Conservation (phyloP, 2,329 filamentous ascomycete species). For the Paracamarosporium sp. region DNA sequence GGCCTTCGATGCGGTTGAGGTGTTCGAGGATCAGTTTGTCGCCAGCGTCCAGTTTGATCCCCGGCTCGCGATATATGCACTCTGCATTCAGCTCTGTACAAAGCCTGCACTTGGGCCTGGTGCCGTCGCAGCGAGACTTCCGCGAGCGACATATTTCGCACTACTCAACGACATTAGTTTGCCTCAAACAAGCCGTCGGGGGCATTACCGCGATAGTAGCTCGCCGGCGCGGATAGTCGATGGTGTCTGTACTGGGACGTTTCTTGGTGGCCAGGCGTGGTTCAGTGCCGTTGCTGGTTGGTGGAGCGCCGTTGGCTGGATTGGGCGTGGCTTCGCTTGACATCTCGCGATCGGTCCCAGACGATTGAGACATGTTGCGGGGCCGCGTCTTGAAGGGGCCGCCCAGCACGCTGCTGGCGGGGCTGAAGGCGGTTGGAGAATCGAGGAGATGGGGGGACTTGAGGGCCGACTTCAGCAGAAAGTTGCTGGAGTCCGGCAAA, state of each 20-base stretch:
- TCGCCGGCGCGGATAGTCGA: constrained; percentile 50
- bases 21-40: constrained; percentile 86
- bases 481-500: constrained; percentile 45
- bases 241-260: constrained; percentile 49
- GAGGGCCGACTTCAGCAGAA: constrained; percentile 46
- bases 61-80: constrained; percentile 83
- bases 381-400: constrained; percentile 45
- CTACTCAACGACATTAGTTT: constrained; percentile 53
- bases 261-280: constrained; percentile 42
- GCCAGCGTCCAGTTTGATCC: constrained; percentile 85
- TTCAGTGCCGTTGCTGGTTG: constrained; percentile 40
- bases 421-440: constrained; percentile 44
- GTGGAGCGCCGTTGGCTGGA: constrained; percentile 35
- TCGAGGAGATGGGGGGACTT: constrained; percentile 48
- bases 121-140: constrained; percentile 81
- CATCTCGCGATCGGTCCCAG: constrained; percentile 49
- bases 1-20: constrained; percentile 76
- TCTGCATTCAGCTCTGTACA: constrained; percentile 83
- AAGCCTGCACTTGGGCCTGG: constrained; percentile 82
- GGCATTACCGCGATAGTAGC: constrained; percentile 50
- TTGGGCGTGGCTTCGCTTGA: constrained; percentile 38
- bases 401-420: constrained; percentile 33
- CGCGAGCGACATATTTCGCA: constrained; percentile 82
- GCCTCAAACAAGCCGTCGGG: constrained; percentile 3
- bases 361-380: constrained; percentile 53